Evolutionary conservation across 2,329 filamentous ascomycete species (phyloP).

Genomic region (Aspergillus cejpii): DNA sequence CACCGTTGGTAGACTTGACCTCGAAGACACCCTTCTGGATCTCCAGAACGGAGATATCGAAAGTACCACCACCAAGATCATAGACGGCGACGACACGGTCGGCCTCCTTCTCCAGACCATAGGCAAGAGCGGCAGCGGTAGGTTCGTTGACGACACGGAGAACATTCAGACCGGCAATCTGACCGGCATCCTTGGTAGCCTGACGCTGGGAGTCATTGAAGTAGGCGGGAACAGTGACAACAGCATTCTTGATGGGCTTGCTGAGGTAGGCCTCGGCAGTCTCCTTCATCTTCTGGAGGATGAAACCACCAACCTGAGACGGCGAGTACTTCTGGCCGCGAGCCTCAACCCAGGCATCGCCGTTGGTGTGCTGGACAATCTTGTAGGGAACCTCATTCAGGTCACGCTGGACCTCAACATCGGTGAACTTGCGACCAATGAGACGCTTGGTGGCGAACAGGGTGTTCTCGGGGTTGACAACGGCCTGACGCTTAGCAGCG

Average conservation of each 20-base stretch:
- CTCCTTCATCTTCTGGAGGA: conserved; percentile 99
- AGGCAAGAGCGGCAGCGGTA: conserved; percentile 89
- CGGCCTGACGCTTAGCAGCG: conserved; percentile 93
- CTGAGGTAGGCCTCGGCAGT: conserved; percentile 89
- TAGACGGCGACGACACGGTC: conserved; percentile 90
- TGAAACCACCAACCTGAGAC: conserved; percentile 95
- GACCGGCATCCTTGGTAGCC: conserved; percentile 95
- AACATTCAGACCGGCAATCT: conserved; percentile 92
- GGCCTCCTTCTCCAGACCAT: conserved; percentile 90
- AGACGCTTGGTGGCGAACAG: conserved; percentile 98
- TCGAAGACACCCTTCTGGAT: conserved; percentile 98
- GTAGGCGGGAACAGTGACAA: conserved; percentile 94
- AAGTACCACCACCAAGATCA: conserved; percentile 96
- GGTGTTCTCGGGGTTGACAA: conserved; percentile 97
- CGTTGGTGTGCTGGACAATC: conserved; percentile 94
- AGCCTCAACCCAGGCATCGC: conserved; percentile 91
- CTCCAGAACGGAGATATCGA: conserved; percentile 96
- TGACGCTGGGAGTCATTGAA: conserved; percentile 99
- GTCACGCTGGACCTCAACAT: conserved; percentile 88
- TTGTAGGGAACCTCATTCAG: conserved; percentile 98
- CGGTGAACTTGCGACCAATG: conserved; percentile 95
- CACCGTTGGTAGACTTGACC: conserved; percentile 98
- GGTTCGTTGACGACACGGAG: conserved; percentile 98
- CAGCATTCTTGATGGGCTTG: conserved; percentile 88
- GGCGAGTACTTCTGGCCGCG: conserved; percentile 94